Conservation (phyloP, 2,329 filamentous ascomycete species). For the Phaeoacremonium minimum region DNA sequence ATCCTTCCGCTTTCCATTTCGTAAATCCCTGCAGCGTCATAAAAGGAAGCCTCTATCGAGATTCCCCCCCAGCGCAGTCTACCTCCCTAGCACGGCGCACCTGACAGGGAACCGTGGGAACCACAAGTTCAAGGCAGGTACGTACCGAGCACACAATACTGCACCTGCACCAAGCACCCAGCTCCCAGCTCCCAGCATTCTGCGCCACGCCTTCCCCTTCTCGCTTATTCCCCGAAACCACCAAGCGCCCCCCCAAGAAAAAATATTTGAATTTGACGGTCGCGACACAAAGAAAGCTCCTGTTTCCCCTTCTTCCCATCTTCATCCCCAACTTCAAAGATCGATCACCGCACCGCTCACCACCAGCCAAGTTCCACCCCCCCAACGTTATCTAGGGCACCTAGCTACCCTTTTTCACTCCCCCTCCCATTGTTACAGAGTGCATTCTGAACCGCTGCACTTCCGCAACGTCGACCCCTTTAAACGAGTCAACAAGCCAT, state of each 20-base stretch:
- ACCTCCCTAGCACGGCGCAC: conserved; percentile 6
- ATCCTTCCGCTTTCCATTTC: no score
- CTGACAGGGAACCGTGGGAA: no score
- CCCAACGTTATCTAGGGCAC: conserved; percentile 70
- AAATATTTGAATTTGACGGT: conserved; percentile 27
- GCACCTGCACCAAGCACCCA: no score
- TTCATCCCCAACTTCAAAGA: conserved; percentile 24
- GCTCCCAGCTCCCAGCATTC: no score
- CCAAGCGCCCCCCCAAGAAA: conserved; percentile 13
- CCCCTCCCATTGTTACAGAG: conserved; percentile 68
- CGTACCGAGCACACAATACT: no score
- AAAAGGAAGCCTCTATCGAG: no score
- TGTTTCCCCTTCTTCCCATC: conserved; percentile 23
- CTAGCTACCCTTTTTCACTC: conserved; percentile 77
- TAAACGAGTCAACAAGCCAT: conserved; percentile 26
- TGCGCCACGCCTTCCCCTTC: neutral
- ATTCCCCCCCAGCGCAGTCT: no score
- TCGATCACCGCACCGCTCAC: conserved; percentile 30
- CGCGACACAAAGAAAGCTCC: conserved; percentile 20
- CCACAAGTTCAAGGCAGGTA: neutral
- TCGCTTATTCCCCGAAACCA: neutral
- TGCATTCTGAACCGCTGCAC: conserved; percentile 44
- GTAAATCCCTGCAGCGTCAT: no score
- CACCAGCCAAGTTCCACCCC: conserved; percentile 27
- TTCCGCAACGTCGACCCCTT: conserved; percentile 33